A percentile compares a stretch with the other conserved stretches of the same genome.
Conservation (phyloP, 345 rosid genomes). For the Populus simonii region DNA sequence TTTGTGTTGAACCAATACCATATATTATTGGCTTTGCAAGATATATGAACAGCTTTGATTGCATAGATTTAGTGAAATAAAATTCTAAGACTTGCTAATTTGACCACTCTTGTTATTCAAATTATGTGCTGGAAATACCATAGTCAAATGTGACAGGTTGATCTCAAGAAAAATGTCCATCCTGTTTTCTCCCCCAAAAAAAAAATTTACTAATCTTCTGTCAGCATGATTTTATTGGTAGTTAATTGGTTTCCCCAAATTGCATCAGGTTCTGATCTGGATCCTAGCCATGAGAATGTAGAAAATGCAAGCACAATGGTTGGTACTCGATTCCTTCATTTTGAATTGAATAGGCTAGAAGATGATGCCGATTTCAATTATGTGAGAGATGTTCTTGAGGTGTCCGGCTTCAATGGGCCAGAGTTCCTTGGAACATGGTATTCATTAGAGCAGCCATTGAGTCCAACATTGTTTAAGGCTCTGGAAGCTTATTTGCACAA, state of each 20-base stretch:
- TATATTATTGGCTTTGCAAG: background rate
- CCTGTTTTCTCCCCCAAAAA: background rate
- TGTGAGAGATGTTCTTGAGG: conserved; percentile 48
- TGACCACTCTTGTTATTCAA: background rate
- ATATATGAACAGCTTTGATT: background rate
- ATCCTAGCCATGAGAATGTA: conserved; percentile 12
- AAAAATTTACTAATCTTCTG: background rate
- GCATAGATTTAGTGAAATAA: background rate
- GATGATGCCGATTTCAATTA: conserved; percentile 47
- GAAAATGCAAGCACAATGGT: conserved; percentile 13
- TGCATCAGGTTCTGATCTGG: conserved; percentile 27
- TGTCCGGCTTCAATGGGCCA: conserved; percentile 57
- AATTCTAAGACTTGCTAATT: background rate
- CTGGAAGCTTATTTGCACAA: conserved; percentile 35
- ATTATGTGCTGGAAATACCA: background rate
- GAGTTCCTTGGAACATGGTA: conserved; percentile 48
- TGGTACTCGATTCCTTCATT: conserved; percentile 5
- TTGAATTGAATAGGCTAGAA: conserved; percentile 23
- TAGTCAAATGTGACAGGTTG: background rate
- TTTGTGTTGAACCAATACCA: background rate
- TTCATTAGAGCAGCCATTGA: conserved; percentile 62
- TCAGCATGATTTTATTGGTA: background rate
- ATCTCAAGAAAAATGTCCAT: background rate
- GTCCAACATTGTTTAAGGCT: conserved; percentile 54
- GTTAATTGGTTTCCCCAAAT: conserved; percentile 13